A percentile compares a stretch with the other conserved stretches of the same genome.
These are phyloP conservation scores for Cystobasidium slooffiae DNA, from an alignment of 1,284 basidiomycete species.

Conservation along the genomic window DNA sequence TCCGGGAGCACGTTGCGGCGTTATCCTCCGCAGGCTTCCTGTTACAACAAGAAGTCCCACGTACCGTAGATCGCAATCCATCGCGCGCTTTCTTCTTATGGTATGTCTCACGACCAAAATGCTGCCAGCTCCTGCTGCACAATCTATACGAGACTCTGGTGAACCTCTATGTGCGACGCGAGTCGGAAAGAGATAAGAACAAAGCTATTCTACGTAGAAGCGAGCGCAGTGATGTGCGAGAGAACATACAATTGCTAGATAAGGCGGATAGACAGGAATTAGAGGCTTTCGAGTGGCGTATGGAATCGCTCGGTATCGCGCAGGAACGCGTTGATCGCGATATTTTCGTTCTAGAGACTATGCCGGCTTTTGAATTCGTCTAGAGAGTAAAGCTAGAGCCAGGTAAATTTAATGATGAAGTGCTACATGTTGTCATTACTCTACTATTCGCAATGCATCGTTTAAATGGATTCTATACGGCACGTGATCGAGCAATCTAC, in stretches of 20 bases:
- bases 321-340: slow-evolving; percentile 66
- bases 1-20: slow-evolving; percentile 76
- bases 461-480: not conserved
- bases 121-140: slow-evolving; percentile 73
- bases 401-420: too few species aligned
- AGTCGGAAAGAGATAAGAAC: slow-evolving; percentile 69
- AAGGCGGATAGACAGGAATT: slow-evolving; percentile 71
- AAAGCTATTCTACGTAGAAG: slow-evolving; percentile 75
- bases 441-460: not conserved
- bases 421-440: too few species aligned
- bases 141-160: slow-evolving; percentile 83
- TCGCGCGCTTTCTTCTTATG: slow-evolving; percentile 85
- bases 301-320: slow-evolving; percentile 71
- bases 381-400: not conserved
- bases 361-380: slow-evolving; percentile 20
- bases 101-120: slow-evolving; percentile 81
- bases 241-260: slow-evolving; percentile 70
- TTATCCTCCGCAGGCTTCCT: slow-evolving; percentile 79
- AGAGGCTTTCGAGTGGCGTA: slow-evolving; percentile 60
- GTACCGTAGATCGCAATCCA: slow-evolving; percentile 82
- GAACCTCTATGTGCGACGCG: slow-evolving; percentile 74
- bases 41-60: slow-evolving; percentile 87
- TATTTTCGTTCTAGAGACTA: slow-evolving; percentile 47
- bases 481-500: slow-evolving; percentile 3
- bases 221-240: slow-evolving; percentile 76